Base-by-base conservation (phyloP, 1,284 basidiomycete species). In the Heterobasidion irregulare region DNA sequence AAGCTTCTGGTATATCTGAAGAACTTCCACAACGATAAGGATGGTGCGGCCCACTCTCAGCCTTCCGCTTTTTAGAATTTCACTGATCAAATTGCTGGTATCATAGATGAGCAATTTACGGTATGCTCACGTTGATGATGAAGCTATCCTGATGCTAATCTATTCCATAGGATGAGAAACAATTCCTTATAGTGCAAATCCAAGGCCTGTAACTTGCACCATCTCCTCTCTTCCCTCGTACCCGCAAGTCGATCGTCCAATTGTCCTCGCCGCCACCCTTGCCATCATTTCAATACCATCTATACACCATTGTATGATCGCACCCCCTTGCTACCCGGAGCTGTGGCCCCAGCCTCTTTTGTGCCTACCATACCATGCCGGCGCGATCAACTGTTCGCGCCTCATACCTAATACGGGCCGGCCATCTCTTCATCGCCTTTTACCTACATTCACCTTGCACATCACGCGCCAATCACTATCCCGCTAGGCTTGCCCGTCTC, bases 11-110 rank as follows among this genome's bases (percentile, higher is more conserved):
- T 77, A 6, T 99, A 98, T 75, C 73, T 99, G 57, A 86, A 86
- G 68, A 84, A 84, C 57, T 99, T 99, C 77, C 96, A 98, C 69
- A 98, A 97, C 67, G 96, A 99, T 69, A 97, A 97, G 71, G 95
- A 98, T 70, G 91, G 88, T 89, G 56, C 51, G 84, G 10, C 74
- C 13, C 16, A 18, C 16, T 35, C 45, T 19, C 48, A 43, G 19
- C 73, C 15, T 16, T 26, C 19, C 32, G 43, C 12, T 50, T 38
- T 18, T 59, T 36, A 44, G 49, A 13, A n/a, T 7, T 41, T 33
- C 19, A 6, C 47, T 44, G 52, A 1, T 50, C 57, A 33, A 48
- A 26, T 44, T 16, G 12, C 50, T 47, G 36, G 26, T 19, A 15
- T 15, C 2, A 26, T 62, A 92, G 93, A 97, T 68, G 94, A 97